Evolutionary conservation across 768 basidiomycete genomes (phyloP).

Genomic region (Leccinum disarticulatum): DNA sequence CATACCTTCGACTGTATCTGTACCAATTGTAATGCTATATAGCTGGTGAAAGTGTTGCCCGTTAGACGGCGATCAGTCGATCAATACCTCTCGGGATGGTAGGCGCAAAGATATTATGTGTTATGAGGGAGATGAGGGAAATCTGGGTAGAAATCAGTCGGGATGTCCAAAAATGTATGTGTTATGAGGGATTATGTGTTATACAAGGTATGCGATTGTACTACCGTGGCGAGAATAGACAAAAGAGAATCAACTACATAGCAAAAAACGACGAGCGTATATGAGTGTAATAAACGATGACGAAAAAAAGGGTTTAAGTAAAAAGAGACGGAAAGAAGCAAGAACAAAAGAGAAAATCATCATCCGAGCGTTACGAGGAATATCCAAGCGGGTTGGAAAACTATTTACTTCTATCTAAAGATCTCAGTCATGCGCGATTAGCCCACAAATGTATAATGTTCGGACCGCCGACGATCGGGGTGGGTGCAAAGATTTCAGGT

Average conservation of each 20-base stretch:
- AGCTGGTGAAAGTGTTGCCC: too few relatives aligned
- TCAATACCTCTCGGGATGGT: too few relatives aligned
- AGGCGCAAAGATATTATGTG: too few relatives aligned
- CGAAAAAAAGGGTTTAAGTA: neutral
- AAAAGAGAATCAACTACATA: conserved; percentile 5
- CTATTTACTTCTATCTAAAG: neutral
- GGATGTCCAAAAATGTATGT: neutral
- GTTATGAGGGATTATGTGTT: neutral
- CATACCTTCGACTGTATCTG: too few relatives aligned
- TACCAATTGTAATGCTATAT: too few relatives aligned
- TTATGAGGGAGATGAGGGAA: neutral
- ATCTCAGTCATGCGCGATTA: conserved; percentile 28
- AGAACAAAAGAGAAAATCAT: neutral
- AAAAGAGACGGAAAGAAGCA: neutral
- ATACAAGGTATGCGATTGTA: neutral
- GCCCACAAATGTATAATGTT: conserved; percentile 37
- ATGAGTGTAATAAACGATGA: conserved; percentile 4
- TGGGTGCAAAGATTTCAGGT: conserved; percentile 34
- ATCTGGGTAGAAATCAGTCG: neutral
- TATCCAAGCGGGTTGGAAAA: neutral
- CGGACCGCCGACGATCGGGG: conserved; percentile 35
- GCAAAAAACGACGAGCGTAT: conserved; percentile 17
- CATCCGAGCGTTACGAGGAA: neutral
- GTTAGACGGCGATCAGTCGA: too few relatives aligned
- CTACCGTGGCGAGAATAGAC: neutral